Percentiles rank a stretch among this genome's conserved stretches.
Evolutionary conservation across 768 basidiomycete genomes (phyloP).

Genomic region (Suillus spraguei): DNA sequence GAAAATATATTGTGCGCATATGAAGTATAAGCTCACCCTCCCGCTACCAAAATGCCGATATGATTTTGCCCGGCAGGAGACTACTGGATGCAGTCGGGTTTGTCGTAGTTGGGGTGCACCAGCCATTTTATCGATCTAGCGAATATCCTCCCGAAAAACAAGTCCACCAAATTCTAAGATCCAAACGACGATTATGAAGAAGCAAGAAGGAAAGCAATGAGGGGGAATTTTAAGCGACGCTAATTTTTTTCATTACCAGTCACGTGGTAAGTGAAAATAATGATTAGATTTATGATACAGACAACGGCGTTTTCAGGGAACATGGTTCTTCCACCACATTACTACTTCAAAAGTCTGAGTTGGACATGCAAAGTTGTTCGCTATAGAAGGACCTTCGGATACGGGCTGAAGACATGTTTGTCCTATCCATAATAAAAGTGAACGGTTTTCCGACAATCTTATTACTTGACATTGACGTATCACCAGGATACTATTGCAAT

Average conservation of each 20-base stretch:
- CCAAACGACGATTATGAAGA: conserved; percentile 5
- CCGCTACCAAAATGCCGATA: conserved; percentile 85
- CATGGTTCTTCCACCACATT: not conserved
- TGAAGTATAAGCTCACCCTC: conserved; percentile 60
- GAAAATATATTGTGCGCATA: conserved; percentile 7
- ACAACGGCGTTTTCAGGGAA: conserved; percentile 3
- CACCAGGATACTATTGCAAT: conserved; percentile 86
- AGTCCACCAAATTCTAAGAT: conserved; percentile 4
- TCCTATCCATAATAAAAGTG: conserved; percentile 48
- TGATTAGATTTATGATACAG: conserved; percentile 3
- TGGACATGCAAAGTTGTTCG: not conserved
- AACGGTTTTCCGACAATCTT: not conserved
- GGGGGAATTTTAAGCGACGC: not conserved
- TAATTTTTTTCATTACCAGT: conserved; percentile 7
- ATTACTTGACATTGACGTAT: conserved; percentile 5
- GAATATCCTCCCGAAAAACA: not conserved
- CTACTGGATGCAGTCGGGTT: conserved; percentile 37
- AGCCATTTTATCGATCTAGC: conserved; percentile 20
- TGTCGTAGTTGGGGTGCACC: conserved; percentile 24
- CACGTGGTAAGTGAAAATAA: conserved; percentile 3
- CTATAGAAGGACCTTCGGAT: not conserved
- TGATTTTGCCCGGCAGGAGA: conserved; percentile 69
- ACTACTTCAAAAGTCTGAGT: not conserved
- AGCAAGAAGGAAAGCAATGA: not conserved
- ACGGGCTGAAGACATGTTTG: conserved; percentile 41